phyloP scores from a whole-genome alignment of 345 rosid genomes.

The Populus ilicifolia region DNA sequence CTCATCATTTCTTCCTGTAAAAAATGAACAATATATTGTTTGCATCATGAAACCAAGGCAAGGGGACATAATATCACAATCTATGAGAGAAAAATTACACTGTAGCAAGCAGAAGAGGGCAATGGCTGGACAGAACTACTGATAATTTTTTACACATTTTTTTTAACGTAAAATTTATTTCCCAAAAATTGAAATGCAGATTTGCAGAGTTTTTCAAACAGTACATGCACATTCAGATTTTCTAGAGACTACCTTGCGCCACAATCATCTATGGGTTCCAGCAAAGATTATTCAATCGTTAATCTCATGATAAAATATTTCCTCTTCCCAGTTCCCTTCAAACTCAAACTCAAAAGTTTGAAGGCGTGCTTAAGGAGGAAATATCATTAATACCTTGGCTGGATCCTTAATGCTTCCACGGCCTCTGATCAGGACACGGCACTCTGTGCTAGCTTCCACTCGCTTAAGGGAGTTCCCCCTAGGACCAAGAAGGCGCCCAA shows the following conservation, averaged over 20 bases:
- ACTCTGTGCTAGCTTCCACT: slow-evolving; percentile 92
- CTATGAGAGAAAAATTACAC: neutral
- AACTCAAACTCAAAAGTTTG: neutral
- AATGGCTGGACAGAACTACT: neutral
- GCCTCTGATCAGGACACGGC: slow-evolving; percentile 93
- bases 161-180: neutral
- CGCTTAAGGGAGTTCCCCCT: slow-evolving; percentile 97
- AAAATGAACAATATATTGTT: neutral
- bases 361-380: neutral
- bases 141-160: neutral
- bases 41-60: neutral
- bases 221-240: neutral
- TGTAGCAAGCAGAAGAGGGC: neutral
- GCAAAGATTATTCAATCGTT: neutral
- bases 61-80: neutral
- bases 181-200: neutral
- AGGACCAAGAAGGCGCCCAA: slow-evolving; percentile 97
- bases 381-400: slow-evolving; percentile 47
- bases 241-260: neutral
- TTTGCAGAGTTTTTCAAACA: neutral
- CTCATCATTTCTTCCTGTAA: slow-evolving; percentile 91
- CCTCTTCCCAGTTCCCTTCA: neutral
- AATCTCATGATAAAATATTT: neutral
- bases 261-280: neutral
- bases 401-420: slow-evolving; percentile 93